Evolutionary conservation across 371 early-diverging fungal species (phyloP), one percentile per base, ranked within the genome.

Genomic region (Nematocida parisii): DNA sequence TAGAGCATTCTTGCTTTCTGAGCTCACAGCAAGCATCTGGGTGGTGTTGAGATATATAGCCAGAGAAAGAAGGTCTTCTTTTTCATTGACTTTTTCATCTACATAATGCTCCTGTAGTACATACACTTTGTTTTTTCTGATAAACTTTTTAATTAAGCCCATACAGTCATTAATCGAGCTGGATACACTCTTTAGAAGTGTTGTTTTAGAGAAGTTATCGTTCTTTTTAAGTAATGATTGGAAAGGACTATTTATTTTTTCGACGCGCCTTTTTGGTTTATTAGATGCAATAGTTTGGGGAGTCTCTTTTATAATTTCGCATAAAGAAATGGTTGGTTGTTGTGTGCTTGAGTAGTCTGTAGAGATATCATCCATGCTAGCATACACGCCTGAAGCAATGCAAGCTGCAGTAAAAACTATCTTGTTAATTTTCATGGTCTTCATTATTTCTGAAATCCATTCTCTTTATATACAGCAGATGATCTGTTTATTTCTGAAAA

Each of bases 401-500:
- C 64, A 44, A 11, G 18, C 22, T 6, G 44, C 64, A 11, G 64
- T 2, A 42, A 64, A 27, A 15, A 64, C 7, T 45, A 44, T 64
- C 44, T 27, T 64, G 6, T 45, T 27, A 13, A 64, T 45, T 22
- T n/a, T 0, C 64, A 13, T 64, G 44, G 44, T 42, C 45, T 64
- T 64, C 64, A 64, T 64, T 64, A 45, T 7, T 39, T 39, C 42
- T 11, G 13, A 45, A 45, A 15, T n/a, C 11, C 5, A 13, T 64
- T 64, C 64, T 45, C 64, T 22, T 64, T 64, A 64, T 64, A 64
- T 64, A 64, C 27, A 13, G 13, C 27, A 45, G 6, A 7, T 42
- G 27, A 64, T 64, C 64, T 64, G 64, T 64, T 64, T 64, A 22
- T 44, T 33, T 44, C 15, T 22, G 7, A 42, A 64, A 64, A 64